These are phyloP conservation scores for Candida saitoana DNA, from an alignment of 805 yeast species.

Conservation along the genomic window DNA sequence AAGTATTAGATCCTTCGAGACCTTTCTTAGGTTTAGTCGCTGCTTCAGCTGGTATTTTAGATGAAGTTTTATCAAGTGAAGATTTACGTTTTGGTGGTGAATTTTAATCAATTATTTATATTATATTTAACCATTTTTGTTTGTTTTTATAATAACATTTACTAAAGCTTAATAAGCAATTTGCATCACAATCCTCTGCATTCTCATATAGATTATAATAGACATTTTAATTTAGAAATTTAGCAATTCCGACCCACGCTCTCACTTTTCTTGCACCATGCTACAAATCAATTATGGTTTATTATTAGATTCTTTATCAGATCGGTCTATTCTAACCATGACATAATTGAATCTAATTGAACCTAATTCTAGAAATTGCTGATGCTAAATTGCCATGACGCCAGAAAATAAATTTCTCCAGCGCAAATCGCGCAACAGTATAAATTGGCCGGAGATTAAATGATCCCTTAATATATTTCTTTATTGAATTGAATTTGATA, in stretches of 20 bases:
- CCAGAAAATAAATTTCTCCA: background rate
- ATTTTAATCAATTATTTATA: constrained; percentile 19
- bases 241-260: background rate
- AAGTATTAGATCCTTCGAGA: constrained; percentile 93
- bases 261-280: background rate
- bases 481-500: background rate
- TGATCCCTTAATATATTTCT: background rate
- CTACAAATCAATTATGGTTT: no score
- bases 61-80: constrained; percentile 50
- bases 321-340: background rate
- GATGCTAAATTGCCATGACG: background rate
- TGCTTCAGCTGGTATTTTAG: constrained; percentile 82
- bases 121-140: background rate
- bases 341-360: no score
- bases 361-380: no score
- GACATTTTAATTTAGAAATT: background rate
- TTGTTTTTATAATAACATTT: no score
- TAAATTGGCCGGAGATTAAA: background rate
- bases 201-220: background rate
- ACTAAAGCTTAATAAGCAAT: no score
- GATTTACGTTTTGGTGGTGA: constrained; percentile 44
- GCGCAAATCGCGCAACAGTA: constrained; percentile 1
- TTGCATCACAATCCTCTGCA: background rate
- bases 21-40: constrained; percentile 97
- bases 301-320: no score